Percentiles rank a stretch among this genome's conserved stretches.
Evolutionary conservation across 2,329 filamentous ascomycete genomes (phyloP).

Genomic region (Aspergillus transmontanensis): DNA sequence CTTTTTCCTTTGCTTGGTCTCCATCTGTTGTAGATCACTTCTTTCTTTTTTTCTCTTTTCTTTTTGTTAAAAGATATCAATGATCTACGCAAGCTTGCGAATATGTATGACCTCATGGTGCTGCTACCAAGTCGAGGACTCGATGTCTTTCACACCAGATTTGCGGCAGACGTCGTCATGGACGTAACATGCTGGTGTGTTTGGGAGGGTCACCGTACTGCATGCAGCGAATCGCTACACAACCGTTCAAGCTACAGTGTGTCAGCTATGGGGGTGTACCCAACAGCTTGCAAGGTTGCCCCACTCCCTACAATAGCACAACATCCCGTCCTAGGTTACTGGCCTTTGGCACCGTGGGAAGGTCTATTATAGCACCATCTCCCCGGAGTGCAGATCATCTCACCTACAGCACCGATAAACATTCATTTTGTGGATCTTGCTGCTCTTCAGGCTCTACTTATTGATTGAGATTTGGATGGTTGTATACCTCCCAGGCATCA

Average conservation of each 20-base stretch:
- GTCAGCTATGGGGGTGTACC: neutral
- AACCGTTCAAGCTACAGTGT: neutral
- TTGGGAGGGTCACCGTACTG: neutral
- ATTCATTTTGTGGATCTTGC: neutral
- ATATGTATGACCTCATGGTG: neutral
- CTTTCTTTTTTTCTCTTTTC: too few species aligned
- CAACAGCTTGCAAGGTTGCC: neutral
- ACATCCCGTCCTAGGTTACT: neutral
- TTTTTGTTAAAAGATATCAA: too few species aligned
- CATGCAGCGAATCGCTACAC: neutral
- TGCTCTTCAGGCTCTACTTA: neutral
- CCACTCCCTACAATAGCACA: neutral
- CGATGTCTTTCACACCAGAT: neutral
- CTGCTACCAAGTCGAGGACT: neutral
- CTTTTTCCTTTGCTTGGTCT: neutral
- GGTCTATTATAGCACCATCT: neutral
- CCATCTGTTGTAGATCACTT: too few species aligned
- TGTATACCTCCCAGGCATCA: neutral
- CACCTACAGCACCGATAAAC: neutral
- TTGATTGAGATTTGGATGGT: too few species aligned
- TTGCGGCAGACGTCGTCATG: neutral
- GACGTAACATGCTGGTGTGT: neutral
- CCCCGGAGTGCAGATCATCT: neutral
- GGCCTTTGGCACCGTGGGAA: neutral
- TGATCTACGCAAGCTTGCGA: neutral